phyloP scores from a whole-genome alignment of 306 rosid species.

The Lathyrus tuberosus region DNA sequence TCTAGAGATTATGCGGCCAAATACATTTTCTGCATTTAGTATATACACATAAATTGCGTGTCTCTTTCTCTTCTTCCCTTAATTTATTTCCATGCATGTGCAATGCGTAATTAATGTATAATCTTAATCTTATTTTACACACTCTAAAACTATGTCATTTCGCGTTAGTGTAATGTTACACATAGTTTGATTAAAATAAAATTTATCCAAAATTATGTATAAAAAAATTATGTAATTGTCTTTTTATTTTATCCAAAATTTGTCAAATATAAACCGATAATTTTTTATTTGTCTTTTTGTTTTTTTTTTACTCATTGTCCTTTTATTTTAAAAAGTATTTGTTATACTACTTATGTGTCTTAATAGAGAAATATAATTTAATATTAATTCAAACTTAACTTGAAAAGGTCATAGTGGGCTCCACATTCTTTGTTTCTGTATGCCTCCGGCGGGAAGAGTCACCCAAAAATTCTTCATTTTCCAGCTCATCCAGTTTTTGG shows the following conservation, averaged over 20 bases:
- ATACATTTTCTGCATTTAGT: slow-evolving; percentile 20
- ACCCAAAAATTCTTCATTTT: slow-evolving; percentile 35
- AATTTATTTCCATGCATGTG: neutral
- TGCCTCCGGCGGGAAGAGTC: slow-evolving; percentile 50
- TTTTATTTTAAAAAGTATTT: neutral
- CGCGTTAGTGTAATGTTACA: neutral
- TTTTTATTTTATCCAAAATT: neutral
- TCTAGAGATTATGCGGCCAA: slow-evolving; percentile 19
- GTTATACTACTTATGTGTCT: neutral
- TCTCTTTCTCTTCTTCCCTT: slow-evolving; percentile 6
- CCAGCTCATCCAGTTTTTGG: slow-evolving; percentile 6
- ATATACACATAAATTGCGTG: neutral
- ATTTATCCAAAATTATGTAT: neutral
- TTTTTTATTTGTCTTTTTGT: neutral
- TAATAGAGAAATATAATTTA: slow-evolving; percentile 21
- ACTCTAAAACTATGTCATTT: neutral
- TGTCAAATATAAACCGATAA: neutral
- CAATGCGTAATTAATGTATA: neutral
- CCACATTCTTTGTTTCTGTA: slow-evolving; percentile 37
- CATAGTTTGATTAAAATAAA: neutral
- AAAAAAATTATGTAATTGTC: neutral
- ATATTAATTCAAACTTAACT: slow-evolving; percentile 7
- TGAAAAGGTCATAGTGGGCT: slow-evolving; percentile 31
- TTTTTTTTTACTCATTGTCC: neutral
- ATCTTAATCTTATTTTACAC: too few relatives aligned